Evolutionary conservation across 176 grass and related monocot genomes (phyloP).

Genomic region (Musa itinerans): DNA sequence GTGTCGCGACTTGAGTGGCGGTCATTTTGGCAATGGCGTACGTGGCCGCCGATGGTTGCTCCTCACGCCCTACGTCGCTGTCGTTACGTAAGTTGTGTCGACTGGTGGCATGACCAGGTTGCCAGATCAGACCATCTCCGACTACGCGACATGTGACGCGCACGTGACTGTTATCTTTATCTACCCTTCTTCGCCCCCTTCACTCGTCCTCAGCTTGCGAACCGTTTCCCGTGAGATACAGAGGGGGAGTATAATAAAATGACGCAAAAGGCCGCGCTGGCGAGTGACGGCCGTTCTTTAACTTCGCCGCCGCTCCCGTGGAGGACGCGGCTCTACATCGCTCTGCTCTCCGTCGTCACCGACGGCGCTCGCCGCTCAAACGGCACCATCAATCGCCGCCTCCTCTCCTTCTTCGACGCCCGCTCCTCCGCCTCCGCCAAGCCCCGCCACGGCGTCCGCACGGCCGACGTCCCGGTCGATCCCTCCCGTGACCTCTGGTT

Average conservation of each 20-base stretch:
- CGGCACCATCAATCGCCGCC: conserved; percentile 55
- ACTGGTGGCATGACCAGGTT: too few relatives aligned
- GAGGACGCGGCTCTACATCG: conserved; percentile 31
- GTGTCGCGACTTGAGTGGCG: too few relatives aligned
- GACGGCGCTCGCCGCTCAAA: conserved; percentile 44
- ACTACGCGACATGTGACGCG: too few relatives aligned
- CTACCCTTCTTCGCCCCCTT: too few relatives aligned
- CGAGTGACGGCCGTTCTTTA: background rate
- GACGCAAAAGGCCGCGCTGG: background rate
- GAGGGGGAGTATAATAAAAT: background rate
- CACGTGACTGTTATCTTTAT: too few relatives aligned
- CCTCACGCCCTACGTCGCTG: too few relatives aligned
- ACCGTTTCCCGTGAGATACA: too few relatives aligned
- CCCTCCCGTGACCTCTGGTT: conserved; percentile 23
- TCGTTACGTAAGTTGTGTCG: too few relatives aligned
- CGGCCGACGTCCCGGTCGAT: conserved; percentile 11
- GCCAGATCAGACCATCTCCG: too few relatives aligned
- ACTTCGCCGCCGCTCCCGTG: conserved; percentile 52
- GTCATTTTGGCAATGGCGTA: too few relatives aligned
- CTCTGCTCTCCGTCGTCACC: conserved; percentile 18
- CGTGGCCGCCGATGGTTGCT: too few relatives aligned
- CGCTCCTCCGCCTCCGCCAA: conserved; percentile 10
- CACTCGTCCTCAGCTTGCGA: too few relatives aligned
- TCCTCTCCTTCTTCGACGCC: conserved; percentile 33
- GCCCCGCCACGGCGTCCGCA: background rate